These are phyloP conservation scores for Teratosphaeria destructans DNA, from an alignment of 2,329 filamentous ascomycete species.

Conservation along the genomic window DNA sequence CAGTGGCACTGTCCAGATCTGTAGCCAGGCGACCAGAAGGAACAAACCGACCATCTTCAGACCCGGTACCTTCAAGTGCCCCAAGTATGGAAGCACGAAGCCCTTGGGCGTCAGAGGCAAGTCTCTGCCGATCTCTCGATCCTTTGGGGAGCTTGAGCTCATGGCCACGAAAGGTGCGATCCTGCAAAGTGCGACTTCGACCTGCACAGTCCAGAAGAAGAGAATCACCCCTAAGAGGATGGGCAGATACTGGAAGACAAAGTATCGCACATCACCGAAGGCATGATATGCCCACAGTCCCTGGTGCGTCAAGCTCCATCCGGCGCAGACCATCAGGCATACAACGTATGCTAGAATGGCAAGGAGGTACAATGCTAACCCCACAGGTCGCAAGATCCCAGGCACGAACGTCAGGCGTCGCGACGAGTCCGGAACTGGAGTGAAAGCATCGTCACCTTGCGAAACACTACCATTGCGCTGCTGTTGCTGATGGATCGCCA, in stretches of 20 bases:
- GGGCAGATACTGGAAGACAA: conserved; percentile 76
- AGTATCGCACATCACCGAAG: conserved; percentile 66
- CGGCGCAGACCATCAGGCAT: conserved; percentile 60
- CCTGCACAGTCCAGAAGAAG: conserved; percentile 65
- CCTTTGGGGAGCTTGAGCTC: conserved; percentile 48
- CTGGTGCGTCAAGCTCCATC: conserved; percentile 52
- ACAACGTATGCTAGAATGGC: conserved; percentile 60
- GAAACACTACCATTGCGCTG: not conserved
- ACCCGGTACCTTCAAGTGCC: conserved; percentile 54
- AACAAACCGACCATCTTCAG: conserved; percentile 57
- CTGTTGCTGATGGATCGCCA: not conserved
- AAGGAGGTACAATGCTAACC: conserved; percentile 50
- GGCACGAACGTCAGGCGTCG: conserved; percentile 55
- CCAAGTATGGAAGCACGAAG: conserved; percentile 57
- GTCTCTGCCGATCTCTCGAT: conserved; percentile 57
- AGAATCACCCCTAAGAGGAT: conserved; percentile 63
- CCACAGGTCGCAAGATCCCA: conserved; percentile 55
- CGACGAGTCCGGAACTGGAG: not conserved
- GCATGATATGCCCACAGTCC: conserved; percentile 60
- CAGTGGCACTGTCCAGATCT: conserved; percentile 70
- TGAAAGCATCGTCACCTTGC: not conserved
- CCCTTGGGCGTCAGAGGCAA: conserved; percentile 50
- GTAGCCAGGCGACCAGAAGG: conserved; percentile 62
- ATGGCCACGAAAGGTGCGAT: conserved; percentile 70
- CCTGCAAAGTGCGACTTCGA: conserved; percentile 65